Conservation (phyloP, 768 basidiomycete genomes). For the Tulasnella sp. region DNA sequence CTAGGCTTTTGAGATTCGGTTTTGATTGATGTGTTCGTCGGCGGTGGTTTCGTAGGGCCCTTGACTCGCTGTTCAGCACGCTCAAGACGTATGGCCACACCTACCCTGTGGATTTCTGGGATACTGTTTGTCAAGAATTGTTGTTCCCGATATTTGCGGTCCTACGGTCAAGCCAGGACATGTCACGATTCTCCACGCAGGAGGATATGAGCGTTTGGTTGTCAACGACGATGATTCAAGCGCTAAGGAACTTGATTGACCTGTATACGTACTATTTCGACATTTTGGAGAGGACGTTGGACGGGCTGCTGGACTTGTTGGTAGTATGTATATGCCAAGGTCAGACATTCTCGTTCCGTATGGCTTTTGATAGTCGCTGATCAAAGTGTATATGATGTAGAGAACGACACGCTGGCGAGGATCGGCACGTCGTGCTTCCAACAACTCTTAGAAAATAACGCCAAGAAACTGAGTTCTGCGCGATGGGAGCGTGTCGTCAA, state of each 20-base stretch:
- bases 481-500: slow-evolving; percentile 88
- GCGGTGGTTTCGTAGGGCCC: slow-evolving; percentile 43
- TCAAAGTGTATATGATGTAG: slow-evolving; percentile 40
- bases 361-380: not conserved
- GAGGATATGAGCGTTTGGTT: slow-evolving; percentile 99
- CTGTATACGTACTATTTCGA: slow-evolving; percentile 94
- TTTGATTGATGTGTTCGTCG: not conserved
- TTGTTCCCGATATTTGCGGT: slow-evolving; percentile 98
- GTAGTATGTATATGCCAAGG: slow-evolving; percentile 99
- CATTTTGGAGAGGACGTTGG: slow-evolving; percentile 76
- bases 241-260: slow-evolving; percentile 86
- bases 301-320: slow-evolving; percentile 84
- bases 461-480: slow-evolving; percentile 64
- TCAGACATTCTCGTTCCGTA: slow-evolving; percentile 25
- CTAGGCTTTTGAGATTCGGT: not conserved
- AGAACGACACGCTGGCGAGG: slow-evolving; percentile 94
- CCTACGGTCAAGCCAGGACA: slow-evolving; percentile 80
- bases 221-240: slow-evolving; percentile 98
- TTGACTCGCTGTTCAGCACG: slow-evolving; percentile 92
- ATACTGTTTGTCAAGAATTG: slow-evolving; percentile 89
- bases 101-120: slow-evolving; percentile 92
- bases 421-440: slow-evolving; percentile 97
- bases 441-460: slow-evolving; percentile 87
- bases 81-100: slow-evolving; percentile 78
- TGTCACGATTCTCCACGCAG: slow-evolving; percentile 86